phyloP scores from a whole-genome alignment of 2,329 filamentous ascomycete genomes.

The Fusarium nygamai region DNA sequence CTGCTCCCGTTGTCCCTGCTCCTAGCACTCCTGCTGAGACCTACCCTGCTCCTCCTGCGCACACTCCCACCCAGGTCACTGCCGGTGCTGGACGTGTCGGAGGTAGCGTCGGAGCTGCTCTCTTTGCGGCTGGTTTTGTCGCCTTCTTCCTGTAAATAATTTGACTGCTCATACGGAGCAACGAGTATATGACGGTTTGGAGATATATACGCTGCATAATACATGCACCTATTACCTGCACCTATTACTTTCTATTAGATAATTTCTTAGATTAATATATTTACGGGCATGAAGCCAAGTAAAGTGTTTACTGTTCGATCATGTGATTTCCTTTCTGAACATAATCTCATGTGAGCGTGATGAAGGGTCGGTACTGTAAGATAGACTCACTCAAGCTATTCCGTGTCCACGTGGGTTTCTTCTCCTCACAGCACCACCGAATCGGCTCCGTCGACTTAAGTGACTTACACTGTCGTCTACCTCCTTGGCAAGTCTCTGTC shows the following conservation, averaged over 20 bases:
- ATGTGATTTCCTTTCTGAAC: neutral
- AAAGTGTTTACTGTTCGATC: rapidly evolving
- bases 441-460: neutral
- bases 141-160: conserved; percentile 28
- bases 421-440: rapidly evolving
- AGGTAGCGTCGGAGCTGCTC: conserved; percentile 4
- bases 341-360: neutral
- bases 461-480: rapidly evolving
- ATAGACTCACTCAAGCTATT: rapidly evolving
- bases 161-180: conserved; percentile 16
- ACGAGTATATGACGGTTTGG: conserved; percentile 14
- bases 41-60: conserved; percentile 3
- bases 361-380: rapidly evolving
- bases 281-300: neutral
- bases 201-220: conserved; percentile 19
- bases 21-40: conserved; percentile 1
- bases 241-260: conserved; percentile 11
- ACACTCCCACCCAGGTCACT: conserved; percentile 3
- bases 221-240: conserved; percentile 27
- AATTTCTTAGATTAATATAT: conserved; percentile 21
- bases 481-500: rapidly evolving
- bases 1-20: neutral
- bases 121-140: conserved; percentile 22
- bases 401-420: rapidly evolving
- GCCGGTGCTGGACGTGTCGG: conserved; percentile 21